Evolutionary conservation across 2,329 filamentous ascomycete species (phyloP).

Genomic region (Paramyrothecium roridum): DNA sequence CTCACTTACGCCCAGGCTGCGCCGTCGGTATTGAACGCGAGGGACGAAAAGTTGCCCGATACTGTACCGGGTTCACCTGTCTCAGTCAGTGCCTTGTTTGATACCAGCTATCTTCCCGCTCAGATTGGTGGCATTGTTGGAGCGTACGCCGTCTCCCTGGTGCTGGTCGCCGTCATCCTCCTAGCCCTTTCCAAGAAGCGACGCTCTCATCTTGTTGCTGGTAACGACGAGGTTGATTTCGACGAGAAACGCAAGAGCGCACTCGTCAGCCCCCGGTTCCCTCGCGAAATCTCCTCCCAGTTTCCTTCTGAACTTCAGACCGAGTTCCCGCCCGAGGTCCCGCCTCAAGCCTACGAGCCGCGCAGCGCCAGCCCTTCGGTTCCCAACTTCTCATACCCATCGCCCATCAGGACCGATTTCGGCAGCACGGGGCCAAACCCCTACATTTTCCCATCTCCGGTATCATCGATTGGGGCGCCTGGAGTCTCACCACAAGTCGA

Average conservation of each 20-base stretch:
- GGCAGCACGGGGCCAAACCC: constrained; percentile 21
- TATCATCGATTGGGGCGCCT: constrained; percentile 43
- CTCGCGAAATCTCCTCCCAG: constrained; percentile 8
- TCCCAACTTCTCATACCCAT: constrained; percentile 51
- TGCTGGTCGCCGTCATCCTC: constrained; percentile 67
- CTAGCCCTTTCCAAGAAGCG: constrained; percentile 57
- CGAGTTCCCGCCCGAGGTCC: background rate
- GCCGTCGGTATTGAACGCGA: constrained; percentile 18
- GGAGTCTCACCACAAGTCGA: constrained; percentile 72
- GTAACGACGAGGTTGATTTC: constrained; percentile 50
- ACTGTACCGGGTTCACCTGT: constrained; percentile 59
- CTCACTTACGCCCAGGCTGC: constrained; percentile 26
- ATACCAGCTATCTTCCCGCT: constrained; percentile 67
- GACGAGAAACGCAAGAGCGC: constrained; percentile 12
- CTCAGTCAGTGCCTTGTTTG: constrained; percentile 55
- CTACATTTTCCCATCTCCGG: constrained; percentile 44
- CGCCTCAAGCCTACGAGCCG: background rate
- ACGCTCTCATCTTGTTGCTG: constrained; percentile 48
- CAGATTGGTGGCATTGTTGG: constrained; percentile 83
- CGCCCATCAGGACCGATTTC: constrained; percentile 33
- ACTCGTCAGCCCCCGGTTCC: constrained; percentile 17
- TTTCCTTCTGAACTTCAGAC: constrained; percentile 6
- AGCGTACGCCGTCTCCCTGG: constrained; percentile 75
- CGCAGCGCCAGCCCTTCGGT: constrained; percentile 19
- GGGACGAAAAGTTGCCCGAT: constrained; percentile 44